phyloP scores from a whole-genome alignment of 2,329 filamentous ascomycete genomes.

The Aspergillus intermedius region DNA sequence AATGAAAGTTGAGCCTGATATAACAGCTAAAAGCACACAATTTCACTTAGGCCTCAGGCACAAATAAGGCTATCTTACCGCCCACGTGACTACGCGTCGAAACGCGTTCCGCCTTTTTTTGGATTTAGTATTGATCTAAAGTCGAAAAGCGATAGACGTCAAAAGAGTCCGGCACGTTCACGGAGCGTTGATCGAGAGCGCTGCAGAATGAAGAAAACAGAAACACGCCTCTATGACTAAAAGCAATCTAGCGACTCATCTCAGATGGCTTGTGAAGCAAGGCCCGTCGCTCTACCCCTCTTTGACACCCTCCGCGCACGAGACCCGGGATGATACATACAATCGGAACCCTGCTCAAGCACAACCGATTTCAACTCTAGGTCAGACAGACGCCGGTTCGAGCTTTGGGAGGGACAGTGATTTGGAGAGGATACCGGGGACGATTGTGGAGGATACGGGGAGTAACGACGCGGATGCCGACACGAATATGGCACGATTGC shows the following conservation, averaged over 20 bases:
- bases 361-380: constrained; percentile 3
- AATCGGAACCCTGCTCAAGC: constrained; percentile 3
- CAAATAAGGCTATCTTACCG: not conserved
- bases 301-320: constrained; percentile 23
- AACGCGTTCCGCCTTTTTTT: constrained; percentile 13
- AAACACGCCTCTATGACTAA: constrained; percentile 42
- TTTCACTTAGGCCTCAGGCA: not conserved
- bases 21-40: too few species aligned
- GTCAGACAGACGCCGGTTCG: constrained; percentile 3
- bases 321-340: constrained; percentile 10
- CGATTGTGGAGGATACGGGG: constrained; percentile 13
- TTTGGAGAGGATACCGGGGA: constrained; percentile 4
- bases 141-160: not conserved
- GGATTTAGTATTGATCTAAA: not conserved
- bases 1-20: too few species aligned
- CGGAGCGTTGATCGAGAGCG: constrained; percentile 3
- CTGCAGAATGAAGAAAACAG: constrained; percentile 20
- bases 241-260: constrained; percentile 40
- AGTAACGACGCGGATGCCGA: constrained; percentile 23
- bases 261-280: constrained; percentile 42
- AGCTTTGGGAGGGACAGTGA: not conserved
- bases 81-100: constrained; percentile 19
- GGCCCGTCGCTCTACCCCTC: constrained; percentile 29
- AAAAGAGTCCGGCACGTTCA: not conserved
- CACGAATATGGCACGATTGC: constrained; percentile 39